These are phyloP conservation scores for Passiflora organensis DNA, from an alignment of 345 rosid genomes.

Conservation along the genomic window DNA sequence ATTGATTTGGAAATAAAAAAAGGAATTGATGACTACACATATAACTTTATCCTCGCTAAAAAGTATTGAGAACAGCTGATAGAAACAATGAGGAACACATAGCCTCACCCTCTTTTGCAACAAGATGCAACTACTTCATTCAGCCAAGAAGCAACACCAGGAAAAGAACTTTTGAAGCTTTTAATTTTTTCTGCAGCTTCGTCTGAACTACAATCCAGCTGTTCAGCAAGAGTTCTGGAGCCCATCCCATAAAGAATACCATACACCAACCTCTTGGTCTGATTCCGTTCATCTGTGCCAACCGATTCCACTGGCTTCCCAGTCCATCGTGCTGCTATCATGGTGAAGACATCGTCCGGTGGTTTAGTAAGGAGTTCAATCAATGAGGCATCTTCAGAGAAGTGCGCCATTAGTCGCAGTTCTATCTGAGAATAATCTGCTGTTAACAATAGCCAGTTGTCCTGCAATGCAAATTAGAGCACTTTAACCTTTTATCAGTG, in stretches of 20 bases:
- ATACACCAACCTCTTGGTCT: constrained; percentile 84
- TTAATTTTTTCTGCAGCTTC: constrained; percentile 81
- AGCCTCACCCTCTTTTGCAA: constrained; percentile 61
- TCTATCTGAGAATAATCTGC: constrained; percentile 99
- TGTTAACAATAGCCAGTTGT: constrained; percentile 74
- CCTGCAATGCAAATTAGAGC: constrained; percentile 45
- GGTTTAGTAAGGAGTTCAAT: constrained; percentile 73
- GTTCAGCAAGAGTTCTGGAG: constrained; percentile 76
- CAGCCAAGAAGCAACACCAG: constrained; percentile 86
- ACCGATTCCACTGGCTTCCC: constrained; percentile 62
- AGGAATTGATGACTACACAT: not conserved
- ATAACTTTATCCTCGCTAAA: not conserved
- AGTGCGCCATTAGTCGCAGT: constrained; percentile 89
- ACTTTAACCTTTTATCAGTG: constrained; percentile 3
- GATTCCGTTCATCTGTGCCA: constrained; percentile 66
- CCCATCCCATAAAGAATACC: constrained; percentile 99
- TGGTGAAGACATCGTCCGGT: constrained; percentile 77
- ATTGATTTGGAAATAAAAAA: not conserved
- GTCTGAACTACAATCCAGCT: constrained; percentile 71
- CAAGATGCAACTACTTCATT: constrained; percentile 59
- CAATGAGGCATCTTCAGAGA: constrained; percentile 74
- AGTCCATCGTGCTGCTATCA: constrained; percentile 90
- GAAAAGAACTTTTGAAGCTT: constrained; percentile 77
- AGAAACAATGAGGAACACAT: not conserved
- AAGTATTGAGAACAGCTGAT: not conserved